Conservation (phyloP, 306 rosid species). For the Pyrus betulifolia region DNA sequence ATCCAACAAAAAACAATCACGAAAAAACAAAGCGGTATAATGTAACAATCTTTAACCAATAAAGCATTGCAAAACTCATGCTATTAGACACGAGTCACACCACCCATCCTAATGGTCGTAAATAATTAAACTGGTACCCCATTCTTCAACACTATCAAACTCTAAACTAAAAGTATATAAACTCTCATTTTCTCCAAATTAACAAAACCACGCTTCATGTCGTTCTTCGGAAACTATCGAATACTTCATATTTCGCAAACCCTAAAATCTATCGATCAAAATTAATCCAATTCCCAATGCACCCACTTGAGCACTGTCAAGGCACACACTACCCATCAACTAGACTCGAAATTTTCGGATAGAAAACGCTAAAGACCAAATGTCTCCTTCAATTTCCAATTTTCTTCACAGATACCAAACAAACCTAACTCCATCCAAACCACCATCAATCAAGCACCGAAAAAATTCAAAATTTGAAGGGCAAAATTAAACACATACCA, state of each 20-base stretch:
- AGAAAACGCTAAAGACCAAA: background rate
- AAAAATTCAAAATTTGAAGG: background rate
- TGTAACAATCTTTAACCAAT: background rate
- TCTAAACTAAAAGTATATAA: background rate
- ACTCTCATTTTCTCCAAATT: background rate
- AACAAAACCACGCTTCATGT: background rate
- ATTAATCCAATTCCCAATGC: background rate
- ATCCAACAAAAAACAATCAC: too few relatives aligned
- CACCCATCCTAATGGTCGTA: background rate
- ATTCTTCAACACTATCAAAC: background rate
- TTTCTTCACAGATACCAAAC: background rate
- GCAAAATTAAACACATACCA: conserved; percentile 10
- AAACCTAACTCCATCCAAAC: background rate
- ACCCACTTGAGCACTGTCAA: background rate
- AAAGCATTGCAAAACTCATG: background rate
- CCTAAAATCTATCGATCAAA: background rate
- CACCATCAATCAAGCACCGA: background rate
- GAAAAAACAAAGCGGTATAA: background rate
- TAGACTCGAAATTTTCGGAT: background rate
- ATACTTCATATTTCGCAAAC: background rate
- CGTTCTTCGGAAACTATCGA: background rate
- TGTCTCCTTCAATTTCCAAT: background rate
- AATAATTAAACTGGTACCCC: background rate
- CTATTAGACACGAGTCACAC: background rate
- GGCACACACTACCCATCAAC: background rate